Conservation (phyloP, 2,329 filamentous ascomycete genomes). For the Arthroderma sp. region DNA sequence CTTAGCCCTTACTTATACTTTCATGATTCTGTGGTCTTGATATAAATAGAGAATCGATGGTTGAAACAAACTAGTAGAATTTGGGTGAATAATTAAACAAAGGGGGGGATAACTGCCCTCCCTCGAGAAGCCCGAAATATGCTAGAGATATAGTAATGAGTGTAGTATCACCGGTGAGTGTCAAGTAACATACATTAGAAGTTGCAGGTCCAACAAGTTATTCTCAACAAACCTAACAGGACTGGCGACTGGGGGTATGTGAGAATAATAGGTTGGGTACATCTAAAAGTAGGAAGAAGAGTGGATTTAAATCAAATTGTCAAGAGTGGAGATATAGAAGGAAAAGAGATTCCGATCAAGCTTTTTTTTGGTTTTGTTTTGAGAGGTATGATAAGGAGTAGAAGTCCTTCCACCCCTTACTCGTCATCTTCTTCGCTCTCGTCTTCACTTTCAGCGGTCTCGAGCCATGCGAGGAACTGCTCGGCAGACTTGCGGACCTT, state of each 20-base stretch:
- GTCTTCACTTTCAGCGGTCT: constrained; percentile 65
- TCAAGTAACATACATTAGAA: neutral
- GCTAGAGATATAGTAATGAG: neutral
- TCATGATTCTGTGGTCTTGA: neutral
- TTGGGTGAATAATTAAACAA: neutral
- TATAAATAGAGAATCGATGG: neutral
- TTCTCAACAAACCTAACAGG: neutral
- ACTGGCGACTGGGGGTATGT: neutral
- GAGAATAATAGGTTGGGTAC: neutral
- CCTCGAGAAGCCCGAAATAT: neutral
- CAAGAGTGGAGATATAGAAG: neutral
- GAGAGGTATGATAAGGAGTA: neutral
- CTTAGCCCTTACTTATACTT: neutral
- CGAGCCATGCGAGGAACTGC: constrained; percentile 88
- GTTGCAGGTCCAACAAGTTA: neutral
- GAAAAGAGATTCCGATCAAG: too few species aligned
- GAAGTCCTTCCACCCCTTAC: constrained; percentile 17
- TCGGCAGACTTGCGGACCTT: constrained; percentile 92
- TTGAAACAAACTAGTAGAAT: neutral
- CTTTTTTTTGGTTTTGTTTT: neutral
- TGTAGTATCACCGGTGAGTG: neutral
- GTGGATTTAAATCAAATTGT: neutral
- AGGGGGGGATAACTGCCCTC: neutral
- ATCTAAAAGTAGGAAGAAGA: neutral
- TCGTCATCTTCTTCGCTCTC: constrained; percentile 55